Evolutionary conservation across 108 stramenopile species (phyloP), one percentile per base, ranked within the genome.

Genomic region (Discostella pseudostelligera): DNA sequence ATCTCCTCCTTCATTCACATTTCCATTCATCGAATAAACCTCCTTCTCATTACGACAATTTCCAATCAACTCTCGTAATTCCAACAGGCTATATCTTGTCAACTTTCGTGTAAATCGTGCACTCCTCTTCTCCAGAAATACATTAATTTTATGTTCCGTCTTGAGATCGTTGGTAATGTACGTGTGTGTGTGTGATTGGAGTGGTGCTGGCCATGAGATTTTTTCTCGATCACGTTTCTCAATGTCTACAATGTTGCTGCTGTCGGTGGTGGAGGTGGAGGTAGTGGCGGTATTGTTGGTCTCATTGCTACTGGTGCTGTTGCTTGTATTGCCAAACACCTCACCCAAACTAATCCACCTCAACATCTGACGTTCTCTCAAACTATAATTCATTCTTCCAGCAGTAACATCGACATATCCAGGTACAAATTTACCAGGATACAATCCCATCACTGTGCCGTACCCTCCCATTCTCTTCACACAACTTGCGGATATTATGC

Each of bases 401-500:
- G 48, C 59, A 17, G 87, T 50, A 64, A 86, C 76, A 59, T 93
- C 90, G 55, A 80, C 62, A 64, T 72, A 92, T 0, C 88, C 50
- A 14, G 88, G 88, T 39, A 28, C 26, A 4, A 24, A 24, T 25
- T 87, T 84, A 17, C 86, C 88, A 36, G 24, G 69, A 74, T 85
- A 90, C 40, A 93, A 58, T 39, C 76, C 71, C 2, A 88, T 26
- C 13, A 96, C 65, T 20, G 73, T 80, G 7, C 95, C 95, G 62
- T 89, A 90, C 8, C 95, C 95, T 17, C 85, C 95, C 87, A 96
- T 84, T 54, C 92, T 73, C 46, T 85, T 76, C 6, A 87, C 84
- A 16, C 87, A 59, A 22, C 81, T 73, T 19, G 90, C 90, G 0
- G 89, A 85, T 9, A 94, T 40, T 0, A 96, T 59, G 1, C 95